Percentiles rank a stretch among this genome's conserved stretches.
Evolutionary conservation across 495 filamentous ascomycete species (phyloP).

Genomic region (Penicilliopsis zonata): DNA sequence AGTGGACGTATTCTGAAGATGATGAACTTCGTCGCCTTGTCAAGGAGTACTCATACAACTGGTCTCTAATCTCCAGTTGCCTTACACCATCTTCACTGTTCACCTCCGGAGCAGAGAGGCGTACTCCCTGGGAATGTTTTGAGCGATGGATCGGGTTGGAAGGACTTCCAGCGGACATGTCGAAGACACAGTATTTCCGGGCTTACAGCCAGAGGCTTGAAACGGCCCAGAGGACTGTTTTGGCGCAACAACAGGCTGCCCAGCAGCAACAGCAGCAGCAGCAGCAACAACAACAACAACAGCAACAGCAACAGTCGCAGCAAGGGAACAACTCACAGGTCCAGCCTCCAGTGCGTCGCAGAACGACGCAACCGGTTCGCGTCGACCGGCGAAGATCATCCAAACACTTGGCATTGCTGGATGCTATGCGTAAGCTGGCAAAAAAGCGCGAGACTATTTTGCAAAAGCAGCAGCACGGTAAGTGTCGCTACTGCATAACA

Average conservation of each 20-base stretch:
- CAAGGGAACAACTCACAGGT: conserved; percentile 44
- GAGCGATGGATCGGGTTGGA: conserved; percentile 90
- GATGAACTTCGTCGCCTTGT: conserved; percentile 76
- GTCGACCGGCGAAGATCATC: conserved; percentile 80
- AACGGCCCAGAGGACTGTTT: conserved; percentile 55
- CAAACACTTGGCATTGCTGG: conserved; percentile 75
- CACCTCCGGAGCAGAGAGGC: conserved; percentile 71
- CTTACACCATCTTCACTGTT: conserved; percentile 62
- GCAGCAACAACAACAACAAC: conserved; percentile 46
- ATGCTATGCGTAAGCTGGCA: conserved; percentile 88
- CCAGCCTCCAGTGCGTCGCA: conserved; percentile 46
- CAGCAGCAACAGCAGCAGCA: conserved; percentile 44
- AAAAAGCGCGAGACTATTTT: conserved; percentile 79
- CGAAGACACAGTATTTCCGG: conserved; percentile 84
- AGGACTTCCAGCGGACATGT: conserved; percentile 80
- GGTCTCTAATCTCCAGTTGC: conserved; percentile 80
- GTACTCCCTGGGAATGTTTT: conserved; percentile 98
- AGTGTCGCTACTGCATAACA: conserved; percentile 5
- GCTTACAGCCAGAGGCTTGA: conserved; percentile 73
- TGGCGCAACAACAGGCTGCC: conserved; percentile 47
- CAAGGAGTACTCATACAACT: conserved; percentile 91
- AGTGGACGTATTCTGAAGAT: conserved; percentile 85
- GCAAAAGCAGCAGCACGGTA: conserved; percentile 79
- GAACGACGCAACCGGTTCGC: conserved; percentile 58
- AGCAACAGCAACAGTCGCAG: conserved; percentile 44